These are phyloP conservation scores for Pyropia yezoensis DNA, from an alignment of 23 red algal species.

Conservation along the genomic window DNA sequence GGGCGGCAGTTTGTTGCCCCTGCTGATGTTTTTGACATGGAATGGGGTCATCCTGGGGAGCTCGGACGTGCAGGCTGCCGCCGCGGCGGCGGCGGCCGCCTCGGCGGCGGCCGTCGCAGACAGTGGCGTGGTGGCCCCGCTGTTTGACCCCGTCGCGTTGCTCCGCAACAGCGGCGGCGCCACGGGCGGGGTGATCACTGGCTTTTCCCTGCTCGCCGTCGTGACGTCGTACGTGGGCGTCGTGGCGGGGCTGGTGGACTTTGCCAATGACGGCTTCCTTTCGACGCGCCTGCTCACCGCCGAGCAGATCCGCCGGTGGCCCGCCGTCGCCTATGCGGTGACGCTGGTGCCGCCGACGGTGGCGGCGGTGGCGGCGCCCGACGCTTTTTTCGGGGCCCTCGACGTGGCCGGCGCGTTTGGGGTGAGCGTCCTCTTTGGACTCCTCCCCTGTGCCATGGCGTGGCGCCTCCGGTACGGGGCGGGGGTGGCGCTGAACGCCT, in stretches of 20 bases:
- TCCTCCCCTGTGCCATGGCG: slow-evolving; percentile 51
- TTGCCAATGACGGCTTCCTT: slow-evolving; percentile 10
- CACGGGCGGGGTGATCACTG: too few species aligned
- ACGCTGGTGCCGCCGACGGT: slow-evolving; percentile 33
- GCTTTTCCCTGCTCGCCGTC: slow-evolving; percentile 50
- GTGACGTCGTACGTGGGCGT: slow-evolving; percentile 36
- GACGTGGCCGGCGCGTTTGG: slow-evolving; percentile 57
- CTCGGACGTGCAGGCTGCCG: too few species aligned
- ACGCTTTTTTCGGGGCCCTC: slow-evolving; percentile 35
- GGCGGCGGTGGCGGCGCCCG: slow-evolving; percentile 20
- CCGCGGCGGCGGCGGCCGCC: too few species aligned
- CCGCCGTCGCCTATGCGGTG: background rate
- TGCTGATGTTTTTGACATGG: slow-evolving; percentile 61
- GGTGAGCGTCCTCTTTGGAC: slow-evolving; percentile 59
- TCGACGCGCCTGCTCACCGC: background rate
- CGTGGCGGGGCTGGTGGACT: background rate
- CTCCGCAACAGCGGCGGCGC: slow-evolving; percentile 6
- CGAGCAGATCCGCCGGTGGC: background rate
- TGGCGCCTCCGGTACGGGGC: slow-evolving; percentile 8
- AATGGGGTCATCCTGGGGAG: slow-evolving; percentile 40
- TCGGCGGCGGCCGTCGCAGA: background rate
- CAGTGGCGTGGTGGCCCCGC: background rate
- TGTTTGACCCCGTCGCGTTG: background rate
- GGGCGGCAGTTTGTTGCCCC: slow-evolving; percentile 19
- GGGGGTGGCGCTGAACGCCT: too few species aligned